Evolutionary conservation across 202 grass and related monocot genomes (phyloP), one percentile per base, ranked within the genome.

Genomic region (Alloteropsis angusta): DNA sequence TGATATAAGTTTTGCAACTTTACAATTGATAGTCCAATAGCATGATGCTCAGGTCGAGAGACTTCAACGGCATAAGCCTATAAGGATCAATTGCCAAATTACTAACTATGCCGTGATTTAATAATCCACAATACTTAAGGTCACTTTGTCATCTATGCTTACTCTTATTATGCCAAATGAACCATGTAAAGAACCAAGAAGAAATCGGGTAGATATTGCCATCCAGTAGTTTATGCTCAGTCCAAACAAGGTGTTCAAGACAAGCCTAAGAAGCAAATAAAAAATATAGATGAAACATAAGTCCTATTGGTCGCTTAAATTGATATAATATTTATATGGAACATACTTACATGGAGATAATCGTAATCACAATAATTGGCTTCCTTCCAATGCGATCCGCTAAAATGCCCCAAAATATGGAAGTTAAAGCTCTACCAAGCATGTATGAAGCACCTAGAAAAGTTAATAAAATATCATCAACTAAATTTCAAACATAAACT

Each of bases 231-330:
- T 65, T 2, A 80, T 38, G 19, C 85, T 88, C 1, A 91, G 62
- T 65, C 89, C 89, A 85, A 91, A 91, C 13, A 88, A 49, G 17
- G 82, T 80, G 53, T 91, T 91, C 52, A 91, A 85, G 17, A 91
- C 68, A 37, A 91, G 82, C 53, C 89, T 91, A 78, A 57, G 21
- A 79, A 37, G 18, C 7, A 18, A 67, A 18, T 9, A 71, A 71
- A 52, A 53, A 12, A 23, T 0, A 15, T 3, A 16, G 2, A 12
- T 18, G 0, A n/a, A 17, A 7, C 34, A 13, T 5, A 34, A 14
- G 6, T 17, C 15, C 14, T 6, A 60, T 19, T 22, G 5, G 5
- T 23, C 23, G 9, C 9, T 34, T 60, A 62, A 36, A 16, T 36
- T 6, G 9, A 36, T 25, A 18, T 55, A 28, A 61, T 18, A 14